Evolutionary conservation across 805 yeast genomes (phyloP).

Genomic region (Wickerhamiella cacticola): DNA sequence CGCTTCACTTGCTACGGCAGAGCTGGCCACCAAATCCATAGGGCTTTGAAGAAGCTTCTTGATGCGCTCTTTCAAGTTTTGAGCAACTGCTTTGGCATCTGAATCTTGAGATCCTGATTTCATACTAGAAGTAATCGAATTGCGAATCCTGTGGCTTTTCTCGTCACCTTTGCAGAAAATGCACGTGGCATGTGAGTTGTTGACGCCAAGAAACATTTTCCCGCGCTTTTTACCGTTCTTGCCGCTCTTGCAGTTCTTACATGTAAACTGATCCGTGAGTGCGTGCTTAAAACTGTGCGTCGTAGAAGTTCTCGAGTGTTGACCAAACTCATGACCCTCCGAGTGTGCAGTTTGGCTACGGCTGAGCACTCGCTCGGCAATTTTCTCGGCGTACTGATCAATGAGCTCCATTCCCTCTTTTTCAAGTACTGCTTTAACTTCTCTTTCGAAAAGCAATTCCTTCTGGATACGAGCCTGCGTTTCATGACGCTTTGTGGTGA

Average conservation of each 20-base stretch:
- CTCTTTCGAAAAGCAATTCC: constrained; percentile 8
- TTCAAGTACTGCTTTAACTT: constrained; percentile 9
- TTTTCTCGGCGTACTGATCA: constrained; percentile 5
- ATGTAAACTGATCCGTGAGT: not conserved
- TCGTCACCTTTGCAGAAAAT: not conserved
- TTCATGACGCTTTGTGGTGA: constrained; percentile 42
- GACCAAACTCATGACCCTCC: not conserved
- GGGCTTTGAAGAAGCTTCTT: not conserved
- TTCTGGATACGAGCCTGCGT: constrained; percentile 11
- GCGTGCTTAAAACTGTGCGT: not conserved
- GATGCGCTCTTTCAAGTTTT: constrained; percentile 1
- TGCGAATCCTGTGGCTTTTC: not conserved
- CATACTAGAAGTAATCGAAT: not conserved
- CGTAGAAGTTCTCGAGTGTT: not conserved
- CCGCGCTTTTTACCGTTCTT: not conserved
- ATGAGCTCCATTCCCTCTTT: constrained; percentile 10
- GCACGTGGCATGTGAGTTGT: not conserved
- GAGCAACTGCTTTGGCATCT: not conserved
- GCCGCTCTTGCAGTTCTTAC: constrained; percentile 2
- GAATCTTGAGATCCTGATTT: not conserved
- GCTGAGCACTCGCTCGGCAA: not conserved
- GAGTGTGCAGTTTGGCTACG: not conserved
- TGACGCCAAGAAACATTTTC: not conserved
- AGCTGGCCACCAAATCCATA: constrained; percentile 3
- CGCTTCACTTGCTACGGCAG: not conserved